A percentile compares a stretch with the other conserved stretches of the same genome.
These are phyloP conservation scores for Claviceps africana DNA, from an alignment of 2,329 filamentous ascomycete species.

Conservation along the genomic window DNA sequence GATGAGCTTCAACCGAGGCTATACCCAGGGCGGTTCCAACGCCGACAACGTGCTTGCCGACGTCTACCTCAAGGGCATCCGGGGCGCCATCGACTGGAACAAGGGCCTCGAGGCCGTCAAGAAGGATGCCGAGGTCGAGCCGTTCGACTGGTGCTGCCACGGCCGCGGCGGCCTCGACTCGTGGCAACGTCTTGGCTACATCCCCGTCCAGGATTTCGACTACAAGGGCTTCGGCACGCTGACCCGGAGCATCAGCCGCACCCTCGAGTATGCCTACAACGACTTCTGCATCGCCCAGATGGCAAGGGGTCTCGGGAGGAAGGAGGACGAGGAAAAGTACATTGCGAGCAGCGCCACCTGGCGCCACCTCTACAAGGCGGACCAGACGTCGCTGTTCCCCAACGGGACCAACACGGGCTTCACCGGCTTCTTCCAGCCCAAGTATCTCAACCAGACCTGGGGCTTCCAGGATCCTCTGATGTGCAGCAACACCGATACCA, in stretches of 20 bases:
- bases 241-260: slow-evolving; percentile 57
- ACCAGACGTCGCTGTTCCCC: slow-evolving; percentile 39
- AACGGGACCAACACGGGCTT: slow-evolving; percentile 50
- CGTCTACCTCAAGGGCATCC: slow-evolving; percentile 52
- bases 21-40: slow-evolving; percentile 62
- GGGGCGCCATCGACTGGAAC: slow-evolving; percentile 47
- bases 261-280: slow-evolving; percentile 66
- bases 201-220: slow-evolving; percentile 57
- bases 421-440: slow-evolving; percentile 56
- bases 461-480: slow-evolving; percentile 53
- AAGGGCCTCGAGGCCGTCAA: slow-evolving; percentile 56
- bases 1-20: slow-evolving; percentile 63
- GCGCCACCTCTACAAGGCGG: slow-evolving; percentile 49
- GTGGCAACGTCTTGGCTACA: slow-evolving; percentile 59
- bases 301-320: slow-evolving; percentile 40
- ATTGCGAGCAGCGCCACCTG: slow-evolving; percentile 47
- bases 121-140: slow-evolving; percentile 59
- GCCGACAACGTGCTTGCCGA: slow-evolving; percentile 57
- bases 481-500: slow-evolving; percentile 41
- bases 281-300: slow-evolving; percentile 57
- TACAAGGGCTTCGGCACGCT: slow-evolving; percentile 51
- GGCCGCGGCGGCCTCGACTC: slow-evolving; percentile 57
- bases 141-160: slow-evolving; percentile 54
- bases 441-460: slow-evolving; percentile 53
- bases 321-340: slow-evolving; percentile 45